These are phyloP conservation scores for Fusarium siculi DNA, from an alignment of 2,329 filamentous ascomycete species.

Conservation along the genomic window DNA sequence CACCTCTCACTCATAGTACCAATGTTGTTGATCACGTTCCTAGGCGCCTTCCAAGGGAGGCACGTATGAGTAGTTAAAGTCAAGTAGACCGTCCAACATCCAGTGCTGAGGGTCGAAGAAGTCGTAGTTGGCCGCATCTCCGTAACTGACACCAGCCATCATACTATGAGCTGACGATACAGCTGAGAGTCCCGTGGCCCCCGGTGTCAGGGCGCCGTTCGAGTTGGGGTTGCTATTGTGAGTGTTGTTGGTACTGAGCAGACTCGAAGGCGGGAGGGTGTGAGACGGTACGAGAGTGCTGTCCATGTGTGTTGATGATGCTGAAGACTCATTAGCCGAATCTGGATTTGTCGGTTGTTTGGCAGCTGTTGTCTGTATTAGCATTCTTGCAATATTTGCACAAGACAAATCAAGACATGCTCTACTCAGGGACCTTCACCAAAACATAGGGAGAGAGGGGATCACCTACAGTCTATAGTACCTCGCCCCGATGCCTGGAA, in stretches of 20 bases:
- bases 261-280: conserved; percentile 54
- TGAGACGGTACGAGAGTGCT: conserved; percentile 64
- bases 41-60: conserved; percentile 65
- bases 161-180: conserved; percentile 55
- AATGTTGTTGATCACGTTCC: conserved; percentile 2
- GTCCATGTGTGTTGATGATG: conserved; percentile 73
- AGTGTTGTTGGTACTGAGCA: conserved; percentile 50
- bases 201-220: conserved; percentile 65
- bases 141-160: conserved; percentile 65
- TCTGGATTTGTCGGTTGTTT: conserved; percentile 90
- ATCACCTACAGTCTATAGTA: conserved; percentile 73
- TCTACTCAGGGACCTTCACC: conserved; percentile 33
- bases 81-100: conserved; percentile 88
- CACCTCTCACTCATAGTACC: neutral
- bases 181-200: conserved; percentile 57
- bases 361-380: conserved; percentile 62
- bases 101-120: conserved; percentile 94
- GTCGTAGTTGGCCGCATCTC: conserved; percentile 79
- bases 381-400: conserved; percentile 34
- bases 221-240: conserved; percentile 36
- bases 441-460: conserved; percentile 24
- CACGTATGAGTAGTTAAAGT: conserved; percentile 77
- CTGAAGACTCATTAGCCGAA: conserved; percentile 77
- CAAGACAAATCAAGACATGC: conserved; percentile 40
- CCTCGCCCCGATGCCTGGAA: conserved; percentile 77